Conservation (phyloP, 768 basidiomycete species). For the Cubamyces lactineus region DNA sequence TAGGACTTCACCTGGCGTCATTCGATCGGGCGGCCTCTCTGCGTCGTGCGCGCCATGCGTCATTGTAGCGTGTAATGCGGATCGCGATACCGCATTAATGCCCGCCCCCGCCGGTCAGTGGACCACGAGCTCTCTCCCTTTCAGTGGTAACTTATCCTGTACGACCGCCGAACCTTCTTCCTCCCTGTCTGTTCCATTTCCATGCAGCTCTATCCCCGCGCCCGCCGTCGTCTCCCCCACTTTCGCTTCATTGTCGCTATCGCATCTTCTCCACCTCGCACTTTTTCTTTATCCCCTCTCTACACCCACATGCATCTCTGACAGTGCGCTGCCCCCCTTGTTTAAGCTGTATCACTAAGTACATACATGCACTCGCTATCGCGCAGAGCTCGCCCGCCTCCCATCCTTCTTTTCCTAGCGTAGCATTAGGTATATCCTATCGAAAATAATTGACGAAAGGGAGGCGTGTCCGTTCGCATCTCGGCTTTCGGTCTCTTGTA, state of each 20-base stretch:
- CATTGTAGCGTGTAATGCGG: not conserved
- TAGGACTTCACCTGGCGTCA: conserved; percentile 15
- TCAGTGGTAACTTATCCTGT: conserved; percentile 18
- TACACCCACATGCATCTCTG: not conserved
- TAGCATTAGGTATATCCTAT: conserved; percentile 20
- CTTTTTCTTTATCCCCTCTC: not conserved
- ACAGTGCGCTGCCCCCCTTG: not conserved
- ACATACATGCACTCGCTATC: conserved; percentile 19
- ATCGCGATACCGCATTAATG: conserved; percentile 11
- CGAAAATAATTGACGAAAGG: conserved; percentile 17
- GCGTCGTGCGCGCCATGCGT: conserved; percentile 8
- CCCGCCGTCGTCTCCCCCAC: not conserved
- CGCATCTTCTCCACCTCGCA: not conserved
- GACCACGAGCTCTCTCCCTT: not conserved
- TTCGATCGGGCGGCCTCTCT: conserved; percentile 14
- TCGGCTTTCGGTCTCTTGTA: not conserved
- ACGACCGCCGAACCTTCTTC: not conserved
- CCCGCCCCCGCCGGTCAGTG: conserved; percentile 20
- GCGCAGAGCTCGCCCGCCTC: too few relatives aligned
- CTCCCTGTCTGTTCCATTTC: not conserved
- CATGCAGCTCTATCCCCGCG: conserved; percentile 16
- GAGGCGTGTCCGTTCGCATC: not conserved
- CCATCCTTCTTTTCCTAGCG: conserved; percentile 13
- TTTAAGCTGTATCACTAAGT: conserved; percentile 25
- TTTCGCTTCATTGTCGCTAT: not conserved